These are phyloP conservation scores for Lentithecium fluviatile DNA, from an alignment of 495 filamentous ascomycete species.

Conservation along the genomic window DNA sequence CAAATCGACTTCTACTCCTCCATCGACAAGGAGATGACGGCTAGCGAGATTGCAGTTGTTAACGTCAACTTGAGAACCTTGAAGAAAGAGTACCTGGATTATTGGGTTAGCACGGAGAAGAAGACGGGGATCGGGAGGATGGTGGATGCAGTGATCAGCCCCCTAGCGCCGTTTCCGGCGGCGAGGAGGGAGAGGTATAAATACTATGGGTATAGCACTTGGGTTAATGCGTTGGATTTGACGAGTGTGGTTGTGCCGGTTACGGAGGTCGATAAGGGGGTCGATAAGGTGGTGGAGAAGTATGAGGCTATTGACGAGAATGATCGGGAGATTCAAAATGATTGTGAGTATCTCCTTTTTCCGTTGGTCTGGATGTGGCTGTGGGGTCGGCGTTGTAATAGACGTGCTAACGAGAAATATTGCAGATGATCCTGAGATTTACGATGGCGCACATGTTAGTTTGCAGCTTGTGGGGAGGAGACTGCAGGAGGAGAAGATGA, in stretches of 20 bases:
- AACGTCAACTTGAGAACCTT: conserved; percentile 60
- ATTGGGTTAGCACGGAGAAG: conserved; percentile 62
- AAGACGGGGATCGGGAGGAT: conserved; percentile 58
- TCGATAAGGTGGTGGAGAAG: conserved; percentile 49
- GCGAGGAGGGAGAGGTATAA: conserved; percentile 51
- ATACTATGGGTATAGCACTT: conserved; percentile 53
- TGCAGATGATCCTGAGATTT: conserved; percentile 50
- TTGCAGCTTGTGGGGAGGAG: conserved; percentile 49
- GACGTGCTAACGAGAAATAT: conserved; percentile 20
- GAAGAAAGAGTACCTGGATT: conserved; percentile 66
- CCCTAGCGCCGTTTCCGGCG: conserved; percentile 61
- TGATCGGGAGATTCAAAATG: conserved; percentile 49
- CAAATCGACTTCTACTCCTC: conserved; percentile 45
- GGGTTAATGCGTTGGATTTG: conserved; percentile 60
- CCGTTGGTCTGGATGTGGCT: background rate
- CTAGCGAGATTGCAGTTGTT: conserved; percentile 51
- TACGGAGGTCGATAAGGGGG: conserved; percentile 52
- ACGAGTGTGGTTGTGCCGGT: conserved; percentile 59
- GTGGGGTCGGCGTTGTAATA: background rate
- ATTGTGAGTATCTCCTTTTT: conserved; percentile 50
- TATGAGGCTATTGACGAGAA: conserved; percentile 46
- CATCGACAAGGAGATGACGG: conserved; percentile 44
- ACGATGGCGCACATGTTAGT: conserved; percentile 49
- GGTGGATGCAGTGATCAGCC: conserved; percentile 57
- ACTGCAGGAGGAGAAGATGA: conserved; percentile 51